Conservation (phyloP, 2,329 filamentous ascomycete species). For the Sporothrix euskadiensis region DNA sequence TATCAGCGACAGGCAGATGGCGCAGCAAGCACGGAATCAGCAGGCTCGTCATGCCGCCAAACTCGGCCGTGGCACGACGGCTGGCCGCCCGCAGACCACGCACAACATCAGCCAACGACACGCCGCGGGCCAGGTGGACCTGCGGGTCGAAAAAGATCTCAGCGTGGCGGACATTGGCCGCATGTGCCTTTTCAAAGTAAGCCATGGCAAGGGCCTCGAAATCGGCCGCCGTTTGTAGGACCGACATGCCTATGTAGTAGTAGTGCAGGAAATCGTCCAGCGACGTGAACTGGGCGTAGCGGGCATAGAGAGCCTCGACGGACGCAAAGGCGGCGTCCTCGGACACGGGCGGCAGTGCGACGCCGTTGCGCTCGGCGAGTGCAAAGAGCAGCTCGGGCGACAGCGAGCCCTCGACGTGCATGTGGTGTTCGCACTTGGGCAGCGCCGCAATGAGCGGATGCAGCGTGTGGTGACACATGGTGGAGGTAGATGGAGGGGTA, state of each 20-base stretch:
- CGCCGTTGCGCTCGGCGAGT: slow-evolving; percentile 66
- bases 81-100: slow-evolving; percentile 63
- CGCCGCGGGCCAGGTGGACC: slow-evolving; percentile 65
- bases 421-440: slow-evolving; percentile 80
- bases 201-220: slow-evolving; percentile 71
- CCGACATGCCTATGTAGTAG: slow-evolving; percentile 75
- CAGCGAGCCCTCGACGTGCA: slow-evolving; percentile 76
- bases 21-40: slow-evolving; percentile 73
- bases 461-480: slow-evolving; percentile 58
- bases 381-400: slow-evolving; percentile 69
- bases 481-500: not conserved
- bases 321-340: slow-evolving; percentile 65
- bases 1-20: slow-evolving; percentile 64
- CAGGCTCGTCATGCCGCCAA: slow-evolving; percentile 61
- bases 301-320: slow-evolving; percentile 56
- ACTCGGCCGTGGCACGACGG: slow-evolving; percentile 58
- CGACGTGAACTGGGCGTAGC: slow-evolving; percentile 67
- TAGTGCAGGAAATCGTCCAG: slow-evolving; percentile 74
- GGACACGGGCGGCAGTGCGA: slow-evolving; percentile 58
- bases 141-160: slow-evolving; percentile 84
- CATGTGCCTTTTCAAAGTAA: slow-evolving; percentile 66
- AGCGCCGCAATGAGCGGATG: slow-evolving; percentile 64
- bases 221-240: slow-evolving; percentile 64
- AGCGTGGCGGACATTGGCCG: slow-evolving; percentile 67
- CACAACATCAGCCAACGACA: slow-evolving; percentile 65